Base-by-base conservation (phyloP, 1,139 yeast species). In the Candida freyschussii region DNA sequence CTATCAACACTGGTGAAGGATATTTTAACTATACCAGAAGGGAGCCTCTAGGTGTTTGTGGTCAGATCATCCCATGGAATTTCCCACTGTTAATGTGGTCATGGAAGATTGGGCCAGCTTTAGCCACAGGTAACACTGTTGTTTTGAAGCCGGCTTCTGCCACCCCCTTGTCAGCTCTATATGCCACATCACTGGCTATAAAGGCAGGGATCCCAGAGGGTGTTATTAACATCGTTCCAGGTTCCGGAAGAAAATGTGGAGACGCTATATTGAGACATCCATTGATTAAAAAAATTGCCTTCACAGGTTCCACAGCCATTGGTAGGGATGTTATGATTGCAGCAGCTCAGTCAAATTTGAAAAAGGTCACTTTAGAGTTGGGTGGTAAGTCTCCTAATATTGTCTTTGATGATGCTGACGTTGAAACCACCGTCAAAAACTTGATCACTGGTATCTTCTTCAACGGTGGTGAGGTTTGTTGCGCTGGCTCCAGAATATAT, bases 321-420 rank as follows among this genome's bases (percentile, higher is more conserved):
- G 95, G 95, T 59, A 77, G 81, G 57, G 67, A 64, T 50, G 79
- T 84, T 45, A 76, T 83, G 85, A 72, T 69, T 57, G 72, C 76
- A 47, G 84, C 87, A 52, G 81, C 89, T 28, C 62, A 68, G 45
- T 69, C 82, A 30, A 77, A 77, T 63, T 65, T 81, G 60, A 82
- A 82, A 71, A 80, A 80, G 63, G 83, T 81, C 37, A 82, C 94
- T 30, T 72, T 84, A 52, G 94, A 84, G 66, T 76, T 82, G 53
- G 95, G 95, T 53, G 95, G 94, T 55, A 84, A 84, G 67, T 81
- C 91, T 36, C 89, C 95, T 51, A 78, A 81, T 62, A 75, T 84
- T 47, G 78, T 84, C 32, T 83, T 83, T 53, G 68, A 76, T 48
- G 94, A 84, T 57, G 84, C 84, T 44, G 75, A 84, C 52, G 50